A percentile compares a stretch with the other conserved stretches of the same genome.
Evolutionary conservation across 371 early-diverging fungal species (phyloP).

Genomic region (Rhizopus sp.): DNA sequence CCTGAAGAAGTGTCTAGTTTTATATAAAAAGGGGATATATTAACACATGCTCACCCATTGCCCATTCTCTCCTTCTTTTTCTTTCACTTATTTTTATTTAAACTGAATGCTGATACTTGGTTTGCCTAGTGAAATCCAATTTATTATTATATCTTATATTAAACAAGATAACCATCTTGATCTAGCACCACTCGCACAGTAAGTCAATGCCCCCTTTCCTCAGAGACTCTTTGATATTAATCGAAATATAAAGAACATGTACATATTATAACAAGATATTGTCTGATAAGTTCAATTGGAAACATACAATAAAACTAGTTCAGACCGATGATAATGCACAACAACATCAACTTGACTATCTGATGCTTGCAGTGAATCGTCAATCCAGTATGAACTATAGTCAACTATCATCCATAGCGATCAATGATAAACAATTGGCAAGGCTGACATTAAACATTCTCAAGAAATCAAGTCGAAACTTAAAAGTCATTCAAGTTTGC

Average conservation of each 20-base stretch:
- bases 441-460: constrained; percentile 4
- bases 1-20: too few species aligned
- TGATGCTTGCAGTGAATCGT: constrained; percentile 2
- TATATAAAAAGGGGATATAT: too few species aligned
- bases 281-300: constrained; percentile 17
- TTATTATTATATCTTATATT: constrained; percentile 25
- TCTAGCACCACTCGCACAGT: constrained; percentile 34
- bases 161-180: constrained; percentile 28
- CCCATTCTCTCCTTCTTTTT: constrained; percentile 2
- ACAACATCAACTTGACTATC: not conserved
- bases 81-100: constrained; percentile 7
- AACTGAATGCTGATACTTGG: constrained; percentile 16
- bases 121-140: constrained; percentile 33
- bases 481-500: constrained; percentile 5
- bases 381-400: not conserved
- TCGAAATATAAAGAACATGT: constrained; percentile 12
- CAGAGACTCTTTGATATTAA: not conserved
- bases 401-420: not conserved
- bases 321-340: constrained; percentile 3
- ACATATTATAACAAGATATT: constrained; percentile 8
- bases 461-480: not conserved
- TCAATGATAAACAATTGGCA: not conserved
- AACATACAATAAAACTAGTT: constrained; percentile 16
- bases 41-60: too few species aligned
- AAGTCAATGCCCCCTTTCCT: not conserved